Percentiles rank a stretch among this genome's conserved stretches.
phyloP scores from a whole-genome alignment of 2,329 filamentous ascomycete species.

The Neofusicoccum kwambonambiense region DNA sequence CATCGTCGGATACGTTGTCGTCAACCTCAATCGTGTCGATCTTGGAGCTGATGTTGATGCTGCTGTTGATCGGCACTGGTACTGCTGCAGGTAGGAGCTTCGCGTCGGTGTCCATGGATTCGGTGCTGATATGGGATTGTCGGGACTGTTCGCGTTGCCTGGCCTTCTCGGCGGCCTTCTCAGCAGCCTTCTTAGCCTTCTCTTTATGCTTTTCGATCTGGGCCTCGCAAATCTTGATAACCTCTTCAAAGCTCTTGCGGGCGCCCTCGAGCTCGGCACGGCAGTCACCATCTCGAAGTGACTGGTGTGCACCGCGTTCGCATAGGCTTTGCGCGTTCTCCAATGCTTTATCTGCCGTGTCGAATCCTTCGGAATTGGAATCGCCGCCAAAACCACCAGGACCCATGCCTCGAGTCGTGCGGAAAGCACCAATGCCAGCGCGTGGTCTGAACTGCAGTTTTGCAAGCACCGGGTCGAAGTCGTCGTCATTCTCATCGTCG shows the following conservation, averaged over 20 bases:
- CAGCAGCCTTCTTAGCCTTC: constrained; percentile 12
- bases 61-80: background rate
- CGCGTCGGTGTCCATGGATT: constrained; percentile 11
- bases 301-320: constrained; percentile 84
- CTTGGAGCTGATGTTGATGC: constrained; percentile 20
- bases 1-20: constrained; percentile 32
- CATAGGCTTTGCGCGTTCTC: constrained; percentile 79
- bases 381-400: constrained; percentile 18
- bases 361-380: constrained; percentile 39
- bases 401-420: constrained; percentile 25
- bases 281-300: constrained; percentile 84
- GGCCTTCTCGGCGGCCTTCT: constrained; percentile 4
- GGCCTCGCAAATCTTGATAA: constrained; percentile 59
- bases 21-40: constrained; percentile 37
- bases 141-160: constrained; percentile 13
- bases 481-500: constrained; percentile 27
- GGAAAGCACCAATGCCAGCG: constrained; percentile 29
- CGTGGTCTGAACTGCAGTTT: constrained; percentile 39
- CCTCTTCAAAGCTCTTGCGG: constrained; percentile 62
- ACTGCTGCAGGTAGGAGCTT: constrained; percentile 18
- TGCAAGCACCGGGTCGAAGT: constrained; percentile 29
- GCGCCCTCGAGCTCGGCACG: constrained; percentile 71
- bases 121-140: background rate
- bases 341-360: constrained; percentile 73
- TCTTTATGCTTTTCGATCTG: constrained; percentile 39